These are phyloP conservation scores for Ilyonectria destructans DNA, from an alignment of 2,329 filamentous ascomycete species.

Conservation along the genomic window DNA sequence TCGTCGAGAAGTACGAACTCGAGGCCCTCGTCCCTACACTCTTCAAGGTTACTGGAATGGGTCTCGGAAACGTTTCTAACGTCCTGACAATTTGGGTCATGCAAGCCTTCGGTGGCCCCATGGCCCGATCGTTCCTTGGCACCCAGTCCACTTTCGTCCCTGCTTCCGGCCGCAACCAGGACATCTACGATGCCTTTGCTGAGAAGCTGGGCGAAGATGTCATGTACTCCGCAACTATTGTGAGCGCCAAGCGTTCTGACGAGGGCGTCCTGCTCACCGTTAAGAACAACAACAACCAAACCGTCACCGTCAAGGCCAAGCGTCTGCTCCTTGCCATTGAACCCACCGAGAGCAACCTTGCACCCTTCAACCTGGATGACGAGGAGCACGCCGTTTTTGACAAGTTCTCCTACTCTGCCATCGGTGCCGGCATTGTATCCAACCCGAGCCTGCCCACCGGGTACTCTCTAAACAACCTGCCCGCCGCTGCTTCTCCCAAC, in stretches of 20 bases:
- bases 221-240: constrained; percentile 55
- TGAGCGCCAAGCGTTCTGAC: constrained; percentile 49
- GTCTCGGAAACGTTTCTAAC: constrained; percentile 61
- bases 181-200: constrained; percentile 58
- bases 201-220: constrained; percentile 55
- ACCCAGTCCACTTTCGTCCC: constrained; percentile 52
- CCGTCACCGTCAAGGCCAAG: constrained; percentile 51
- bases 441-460: constrained; percentile 47
- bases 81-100: constrained; percentile 64
- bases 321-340: constrained; percentile 57
- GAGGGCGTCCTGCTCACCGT: constrained; percentile 48
- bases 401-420: constrained; percentile 53
- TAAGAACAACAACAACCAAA: constrained; percentile 43
- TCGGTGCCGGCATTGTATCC: constrained; percentile 53
- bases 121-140: constrained; percentile 53
- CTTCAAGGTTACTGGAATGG: constrained; percentile 59
- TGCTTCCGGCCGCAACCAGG: constrained; percentile 56
- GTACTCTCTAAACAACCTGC: constrained; percentile 43
- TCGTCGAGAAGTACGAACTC: constrained; percentile 65
- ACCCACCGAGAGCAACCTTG: constrained; percentile 53
- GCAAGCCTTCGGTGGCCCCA: constrained; percentile 58
- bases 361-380: constrained; percentile 51
- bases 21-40: constrained; percentile 59
- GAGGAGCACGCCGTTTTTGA: constrained; percentile 53
- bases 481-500: constrained; percentile 35